A percentile compares a stretch with the other conserved stretches of the same genome.
These are phyloP conservation scores for Debaryomyces tyrocola DNA, from an alignment of 805 yeast genomes.

Conservation along the genomic window DNA sequence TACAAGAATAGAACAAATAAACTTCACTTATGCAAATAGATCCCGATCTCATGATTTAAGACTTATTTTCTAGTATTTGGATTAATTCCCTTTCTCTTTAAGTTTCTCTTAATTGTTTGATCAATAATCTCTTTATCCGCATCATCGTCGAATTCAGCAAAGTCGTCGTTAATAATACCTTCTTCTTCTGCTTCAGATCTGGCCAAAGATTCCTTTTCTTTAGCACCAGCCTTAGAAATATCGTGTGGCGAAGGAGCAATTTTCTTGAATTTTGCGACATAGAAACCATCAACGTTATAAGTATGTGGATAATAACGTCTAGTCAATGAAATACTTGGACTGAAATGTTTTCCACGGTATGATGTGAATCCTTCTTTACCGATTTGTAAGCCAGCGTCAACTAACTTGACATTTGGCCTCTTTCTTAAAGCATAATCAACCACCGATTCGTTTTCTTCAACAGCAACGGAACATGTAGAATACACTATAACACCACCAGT, in stretches of 20 bases:
- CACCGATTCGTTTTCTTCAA: constrained; percentile 97
- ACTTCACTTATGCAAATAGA: constrained; percentile 2
- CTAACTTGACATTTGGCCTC: constrained; percentile 93
- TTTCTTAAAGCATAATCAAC: constrained; percentile 97
- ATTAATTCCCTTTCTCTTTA: constrained; percentile 72
- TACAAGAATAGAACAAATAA: constrained; percentile 7
- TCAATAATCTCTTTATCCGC: constrained; percentile 74
- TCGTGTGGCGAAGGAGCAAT: constrained; percentile 84
- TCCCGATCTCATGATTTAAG: background rate
- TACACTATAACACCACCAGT: constrained; percentile 94
- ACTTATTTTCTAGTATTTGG: constrained; percentile 42
- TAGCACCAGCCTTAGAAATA: constrained; percentile 81
- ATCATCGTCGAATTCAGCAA: constrained; percentile 74
- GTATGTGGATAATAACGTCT: constrained; percentile 98
- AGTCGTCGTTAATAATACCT: constrained; percentile 82
- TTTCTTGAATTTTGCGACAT: constrained; percentile 94
- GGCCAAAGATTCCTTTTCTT: constrained; percentile 80
- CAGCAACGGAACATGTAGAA: constrained; percentile 97
- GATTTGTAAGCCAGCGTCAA: constrained; percentile 86
- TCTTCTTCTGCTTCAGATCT: constrained; percentile 79
- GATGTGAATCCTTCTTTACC: constrained; percentile 96
- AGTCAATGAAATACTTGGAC: constrained; percentile 72
- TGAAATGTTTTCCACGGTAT: constrained; percentile 89
- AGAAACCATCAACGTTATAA: constrained; percentile 97
- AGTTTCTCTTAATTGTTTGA: constrained; percentile 61